phyloP scores from a whole-genome alignment of 257 asterid genomes.

The Capsicum chinense region DNA sequence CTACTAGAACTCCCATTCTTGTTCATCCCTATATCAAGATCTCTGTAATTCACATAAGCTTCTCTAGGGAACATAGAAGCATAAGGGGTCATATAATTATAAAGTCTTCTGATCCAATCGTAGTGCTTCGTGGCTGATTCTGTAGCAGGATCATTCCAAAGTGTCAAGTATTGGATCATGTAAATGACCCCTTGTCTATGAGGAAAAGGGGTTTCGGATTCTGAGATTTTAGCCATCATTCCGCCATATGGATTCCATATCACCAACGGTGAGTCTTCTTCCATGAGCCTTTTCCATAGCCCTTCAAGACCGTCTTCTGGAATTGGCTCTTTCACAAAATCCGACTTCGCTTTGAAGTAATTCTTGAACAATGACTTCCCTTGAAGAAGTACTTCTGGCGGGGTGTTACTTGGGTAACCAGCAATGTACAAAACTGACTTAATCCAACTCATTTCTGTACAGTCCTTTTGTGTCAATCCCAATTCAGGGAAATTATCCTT shows the following conservation, averaged over 20 bases:
- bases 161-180: neutral
- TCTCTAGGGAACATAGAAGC: neutral
- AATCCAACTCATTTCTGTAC: too few relatives aligned
- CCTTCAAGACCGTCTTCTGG: neutral
- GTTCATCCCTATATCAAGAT: slow-evolving; percentile 29
- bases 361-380: neutral
- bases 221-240: neutral
- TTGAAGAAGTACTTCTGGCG: neutral
- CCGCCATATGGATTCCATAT: neutral
- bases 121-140: neutral
- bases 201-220: neutral
- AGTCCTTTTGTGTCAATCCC: neutral
- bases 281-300: neutral
- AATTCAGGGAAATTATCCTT: slow-evolving; percentile 13
- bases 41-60: neutral
- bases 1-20: neutral
- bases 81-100: slow-evolving; percentile 29
- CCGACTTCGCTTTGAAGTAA: neutral
- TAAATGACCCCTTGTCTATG: neutral
- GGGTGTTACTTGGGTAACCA: too few relatives aligned
- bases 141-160: neutral
- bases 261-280: neutral
- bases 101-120: slow-evolving; percentile 27
- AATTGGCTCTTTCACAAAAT: neutral
- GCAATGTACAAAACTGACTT: too few relatives aligned